These are phyloP conservation scores for Xylogone sp. DNA, from an alignment of 2,329 filamentous ascomycete genomes.

Conservation along the genomic window DNA sequence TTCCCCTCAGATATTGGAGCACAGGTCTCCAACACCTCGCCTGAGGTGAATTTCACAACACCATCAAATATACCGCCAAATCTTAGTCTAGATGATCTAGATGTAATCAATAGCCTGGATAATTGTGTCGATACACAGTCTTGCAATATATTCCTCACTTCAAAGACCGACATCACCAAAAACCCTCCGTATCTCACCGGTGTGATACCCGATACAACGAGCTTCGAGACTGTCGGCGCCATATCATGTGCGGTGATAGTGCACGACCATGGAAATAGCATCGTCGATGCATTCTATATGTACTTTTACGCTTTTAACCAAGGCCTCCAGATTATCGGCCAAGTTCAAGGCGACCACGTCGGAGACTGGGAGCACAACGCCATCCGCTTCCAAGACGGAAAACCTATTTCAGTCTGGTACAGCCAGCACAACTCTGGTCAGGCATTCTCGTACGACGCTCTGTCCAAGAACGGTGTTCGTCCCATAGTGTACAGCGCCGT, in stretches of 20 bases:
- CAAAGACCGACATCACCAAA: conserved; percentile 38
- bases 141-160: conserved; percentile 36
- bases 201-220: conserved; percentile 42
- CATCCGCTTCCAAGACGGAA: conserved; percentile 56
- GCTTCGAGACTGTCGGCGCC: conserved; percentile 43
- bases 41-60: conserved; percentile 33
- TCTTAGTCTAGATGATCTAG: conserved; percentile 38
- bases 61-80: conserved; percentile 29
- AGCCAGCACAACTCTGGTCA: conserved; percentile 56
- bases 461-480: conserved; percentile 44
- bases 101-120: conserved; percentile 35
- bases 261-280: conserved; percentile 49
- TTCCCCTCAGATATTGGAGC: conserved; percentile 38
- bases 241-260: conserved; percentile 48
- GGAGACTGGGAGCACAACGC: conserved; percentile 62
- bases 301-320: conserved; percentile 9
- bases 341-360: conserved; percentile 43
- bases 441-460: conserved; percentile 51
- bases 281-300: conserved; percentile 3
- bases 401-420: conserved; percentile 52
- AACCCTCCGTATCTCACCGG: conserved; percentile 45
- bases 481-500: conserved; percentile 52
- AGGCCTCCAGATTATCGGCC: neutral
- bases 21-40: conserved; percentile 36
- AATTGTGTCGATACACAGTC: conserved; percentile 16